Conservation (phyloP, 1,284 basidiomycete species). For the Tylopilus sp. region DNA sequence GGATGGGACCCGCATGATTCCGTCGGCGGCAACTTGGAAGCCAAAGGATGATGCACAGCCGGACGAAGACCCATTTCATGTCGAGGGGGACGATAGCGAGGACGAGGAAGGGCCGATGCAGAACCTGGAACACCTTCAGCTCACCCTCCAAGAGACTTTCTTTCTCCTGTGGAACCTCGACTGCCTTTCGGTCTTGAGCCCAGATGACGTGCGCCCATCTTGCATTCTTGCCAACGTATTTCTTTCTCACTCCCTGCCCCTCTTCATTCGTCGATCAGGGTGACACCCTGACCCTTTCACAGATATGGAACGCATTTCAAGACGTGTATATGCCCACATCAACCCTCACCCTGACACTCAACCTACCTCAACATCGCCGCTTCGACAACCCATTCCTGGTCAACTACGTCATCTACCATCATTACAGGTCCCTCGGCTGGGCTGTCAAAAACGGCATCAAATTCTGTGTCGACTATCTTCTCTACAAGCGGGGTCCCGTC, state of each 20-base stretch:
- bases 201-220: slow-evolving; percentile 51
- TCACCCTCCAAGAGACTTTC: slow-evolving; percentile 89
- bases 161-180: slow-evolving; percentile 85
- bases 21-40: slow-evolving; percentile 76
- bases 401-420: slow-evolving; percentile 89
- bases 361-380: slow-evolving; percentile 37
- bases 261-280: slow-evolving; percentile 36
- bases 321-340: slow-evolving; percentile 35
- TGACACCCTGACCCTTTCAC: slow-evolving; percentile 48
- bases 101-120: slow-evolving; percentile 49
- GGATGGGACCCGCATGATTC: slow-evolving; percentile 47
- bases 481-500: slow-evolving; percentile 94
- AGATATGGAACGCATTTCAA: slow-evolving; percentile 64
- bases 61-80: slow-evolving; percentile 5
- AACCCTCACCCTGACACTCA: slow-evolving; percentile 32
- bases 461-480: slow-evolving; percentile 92
- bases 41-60: slow-evolving; percentile 32
- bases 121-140: slow-evolving; percentile 88
- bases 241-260: slow-evolving; percentile 4
- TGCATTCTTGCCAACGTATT: background rate
- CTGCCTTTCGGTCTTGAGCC: slow-evolving; percentile 73
- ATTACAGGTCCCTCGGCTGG: slow-evolving; percentile 98
- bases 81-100: slow-evolving; percentile 32
- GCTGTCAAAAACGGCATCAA: slow-evolving; percentile 95
- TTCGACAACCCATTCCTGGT: slow-evolving; percentile 93